Evolutionary conservation across 192 early-diverging fungal species (phyloP), one percentile per base, ranked within the genome.

Genomic region (Mortierella claussenii): DNA sequence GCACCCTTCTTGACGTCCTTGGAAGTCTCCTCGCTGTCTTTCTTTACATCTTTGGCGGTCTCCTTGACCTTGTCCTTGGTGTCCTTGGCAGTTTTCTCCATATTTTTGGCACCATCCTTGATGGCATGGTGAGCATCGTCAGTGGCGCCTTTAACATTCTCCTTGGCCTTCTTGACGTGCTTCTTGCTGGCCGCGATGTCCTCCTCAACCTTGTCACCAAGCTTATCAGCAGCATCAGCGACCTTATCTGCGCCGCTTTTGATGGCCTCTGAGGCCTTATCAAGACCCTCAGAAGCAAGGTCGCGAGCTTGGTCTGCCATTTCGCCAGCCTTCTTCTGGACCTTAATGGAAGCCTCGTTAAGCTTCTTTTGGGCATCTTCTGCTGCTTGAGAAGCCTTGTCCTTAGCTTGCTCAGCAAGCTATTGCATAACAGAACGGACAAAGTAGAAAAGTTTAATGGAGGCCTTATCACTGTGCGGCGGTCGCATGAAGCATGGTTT

Each of bases 331-430:
- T 65, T 74, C 47, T 65, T 55, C 34, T 74, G 54, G 26, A 58
- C 61, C 37, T 27, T 54, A 3, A 52, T 40, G 15, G 60, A 57
- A 9, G 69, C 62, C n/a, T 52, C 55, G 15, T 37, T 2, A 12
- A 71, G 11, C 32, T 37, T 59, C 30, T 59, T 47, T 20, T 56
- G 37, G 5, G 61, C 55, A 1, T 65, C 69, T 18, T 63, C 59
- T 5, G 68, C 52, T 13, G 46, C 59, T 9, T 37, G 59, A 13
- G 60, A 23, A 17, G 60, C 69, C 48, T 59, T 73, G n/a, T 57
- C 54, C 11, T 50, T 58, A 26, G 69, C 69, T n/a, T 73, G 60
- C 20, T 65, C 73, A 13, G 61, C 59, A n/a, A 76, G 44, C 73
- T 76, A 49, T 55, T 65, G 23, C 3, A 31, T 34, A 21, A 34